Conservation (phyloP, 768 basidiomycete genomes). For the Hypsizygus marmoreus region DNA sequence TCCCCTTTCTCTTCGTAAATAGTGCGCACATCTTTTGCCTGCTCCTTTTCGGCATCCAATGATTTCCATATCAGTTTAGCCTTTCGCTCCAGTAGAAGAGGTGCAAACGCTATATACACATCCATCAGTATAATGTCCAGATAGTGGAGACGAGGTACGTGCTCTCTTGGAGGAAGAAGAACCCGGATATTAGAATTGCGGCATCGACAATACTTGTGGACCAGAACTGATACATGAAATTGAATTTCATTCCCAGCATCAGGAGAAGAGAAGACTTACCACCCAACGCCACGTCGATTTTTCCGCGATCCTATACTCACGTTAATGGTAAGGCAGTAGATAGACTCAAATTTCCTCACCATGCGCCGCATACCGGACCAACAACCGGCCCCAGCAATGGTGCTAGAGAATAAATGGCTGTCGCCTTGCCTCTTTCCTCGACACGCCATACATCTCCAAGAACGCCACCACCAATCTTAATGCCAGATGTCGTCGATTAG, state of each 20-base stretch:
- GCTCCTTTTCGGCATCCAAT: constrained; percentile 50
- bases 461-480: constrained; percentile 62
- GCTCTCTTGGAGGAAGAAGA: constrained; percentile 68
- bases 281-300: constrained; percentile 75
- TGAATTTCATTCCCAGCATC: neutral
- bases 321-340: neutral
- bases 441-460: constrained; percentile 62
- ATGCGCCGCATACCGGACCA: constrained; percentile 64
- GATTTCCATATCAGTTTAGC: constrained; percentile 45
- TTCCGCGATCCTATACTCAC: constrained; percentile 48
- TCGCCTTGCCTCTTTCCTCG: constrained; percentile 65
- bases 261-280: constrained; percentile 34
- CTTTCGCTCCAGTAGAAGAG: constrained; percentile 49
- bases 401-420: constrained; percentile 65
- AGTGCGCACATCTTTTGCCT: constrained; percentile 42
- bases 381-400: constrained; percentile 67
- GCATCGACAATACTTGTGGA: constrained; percentile 61
- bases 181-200: constrained; percentile 52
- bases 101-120: constrained; percentile 41
- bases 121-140: neutral
- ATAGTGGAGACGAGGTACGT: constrained; percentile 14
- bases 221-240: constrained; percentile 51
- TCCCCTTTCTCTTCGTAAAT: constrained; percentile 44
- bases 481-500: neutral
- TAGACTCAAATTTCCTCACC: constrained; percentile 31